Conservation (phyloP, 148 eudicot species). For the Agrostemma githago region DNA sequence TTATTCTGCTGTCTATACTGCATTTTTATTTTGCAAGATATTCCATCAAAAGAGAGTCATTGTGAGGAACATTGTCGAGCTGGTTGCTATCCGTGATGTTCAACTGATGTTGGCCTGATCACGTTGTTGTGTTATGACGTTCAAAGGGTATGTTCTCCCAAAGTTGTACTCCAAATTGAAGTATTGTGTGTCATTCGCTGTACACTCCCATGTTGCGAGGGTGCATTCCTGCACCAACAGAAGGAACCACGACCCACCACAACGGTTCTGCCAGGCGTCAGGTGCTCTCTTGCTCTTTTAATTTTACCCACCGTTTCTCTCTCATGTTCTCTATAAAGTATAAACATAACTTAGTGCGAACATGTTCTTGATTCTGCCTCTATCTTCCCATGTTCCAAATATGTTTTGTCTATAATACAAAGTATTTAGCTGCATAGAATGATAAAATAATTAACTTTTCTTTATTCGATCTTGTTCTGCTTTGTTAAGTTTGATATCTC, state of each 20-base stretch:
- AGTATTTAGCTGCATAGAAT: too few relatives aligned
- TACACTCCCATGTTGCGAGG: constrained; percentile 73
- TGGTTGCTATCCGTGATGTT: constrained; percentile 46
- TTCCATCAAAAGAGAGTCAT: constrained; percentile 39
- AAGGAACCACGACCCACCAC: constrained; percentile 73
- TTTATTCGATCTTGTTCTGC: too few relatives aligned
- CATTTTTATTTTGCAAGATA: too few relatives aligned
- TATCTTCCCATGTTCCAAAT: too few relatives aligned
- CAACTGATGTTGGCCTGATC: constrained; percentile 9
- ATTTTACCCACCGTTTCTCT: neutral
- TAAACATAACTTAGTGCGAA: too few relatives aligned
- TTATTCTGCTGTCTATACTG: too few relatives aligned
- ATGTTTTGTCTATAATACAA: too few relatives aligned
- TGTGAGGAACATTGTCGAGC: constrained; percentile 50
- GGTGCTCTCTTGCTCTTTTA: constrained; percentile 24
- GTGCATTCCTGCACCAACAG: constrained; percentile 58
- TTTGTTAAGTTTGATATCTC: too few relatives aligned
- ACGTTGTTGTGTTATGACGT: neutral
- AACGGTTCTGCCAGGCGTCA: constrained; percentile 58
- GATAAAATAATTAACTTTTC: too few relatives aligned
- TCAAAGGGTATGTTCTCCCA: constrained; percentile 56
- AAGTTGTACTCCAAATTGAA: constrained; percentile 77
- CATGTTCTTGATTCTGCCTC: too few relatives aligned
- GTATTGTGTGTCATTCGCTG: constrained; percentile 73
- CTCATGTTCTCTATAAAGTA: neutral